Base-by-base conservation (phyloP, 129 eudicot genomes). In the Flaveria brownii region DNA sequence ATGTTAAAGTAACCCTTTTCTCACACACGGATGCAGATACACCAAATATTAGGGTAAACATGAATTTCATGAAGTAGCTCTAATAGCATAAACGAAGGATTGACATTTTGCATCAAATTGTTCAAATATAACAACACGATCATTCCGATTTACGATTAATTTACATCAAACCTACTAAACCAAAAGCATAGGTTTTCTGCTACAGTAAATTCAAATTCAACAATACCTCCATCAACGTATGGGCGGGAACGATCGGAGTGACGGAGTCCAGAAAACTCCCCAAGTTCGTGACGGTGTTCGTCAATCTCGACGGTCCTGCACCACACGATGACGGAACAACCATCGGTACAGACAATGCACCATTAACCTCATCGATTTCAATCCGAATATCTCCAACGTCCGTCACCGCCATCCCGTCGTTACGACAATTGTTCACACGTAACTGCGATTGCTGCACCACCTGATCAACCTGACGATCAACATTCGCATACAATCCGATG, bases 251-350 rank as follows among this genome's bases (percentile, higher is more conserved):
- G 16, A 50, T 36, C 1, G 91, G 93, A 74, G 86, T 84, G 42
- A 88, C 85, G 10, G 89, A 81, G 42, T 86, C 81, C 78, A 91
- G 43, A 67, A 91, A 69, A 17, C 93, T 83, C 78, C 80, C 89
- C 55, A 91, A 68, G 72, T 91, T 90, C 59, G 86, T 82, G 14
- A 71, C 59, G 14, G 6, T n/a, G 1, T 39, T 49, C 11, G 54
- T 15, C 60, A 62, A 45, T 74, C 39, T 67, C n/a, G 68, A 59
- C 71, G 75, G 54, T 25, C 51, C 43, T 14, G 69, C 39, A 18
- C 72, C 30, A 43, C 50, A 64, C 26, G 80, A 22, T 14, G 78
- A 68, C 50, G 68, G 5, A 13, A 61, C 57, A 16, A 78, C 50
- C 1, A 65, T 54, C 49, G 62, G 71, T 6, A 47, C 54, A 55